Conservation (phyloP, 75 land plant genomes). For the Pinus albicaulis region DNA sequence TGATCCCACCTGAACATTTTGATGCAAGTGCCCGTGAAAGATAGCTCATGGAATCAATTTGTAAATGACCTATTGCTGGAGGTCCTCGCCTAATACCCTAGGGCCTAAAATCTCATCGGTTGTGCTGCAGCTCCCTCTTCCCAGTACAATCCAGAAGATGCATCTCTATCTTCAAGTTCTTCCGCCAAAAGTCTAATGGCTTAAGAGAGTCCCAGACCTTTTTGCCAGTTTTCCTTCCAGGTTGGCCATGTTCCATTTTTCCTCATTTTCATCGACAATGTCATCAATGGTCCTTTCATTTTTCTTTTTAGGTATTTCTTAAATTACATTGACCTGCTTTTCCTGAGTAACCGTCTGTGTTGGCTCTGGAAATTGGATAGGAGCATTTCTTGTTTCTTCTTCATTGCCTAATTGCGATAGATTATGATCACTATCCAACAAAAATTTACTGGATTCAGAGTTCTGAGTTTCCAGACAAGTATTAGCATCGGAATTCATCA, state of each 20-base stretch:
- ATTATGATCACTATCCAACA: neutral
- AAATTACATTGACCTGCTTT: neutral
- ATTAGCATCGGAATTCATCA: neutral
- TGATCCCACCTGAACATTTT: conserved; percentile 65
- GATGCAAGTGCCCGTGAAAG: conserved; percentile 65
- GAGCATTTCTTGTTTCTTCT: neutral
- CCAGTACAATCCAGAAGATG: conserved; percentile 77
- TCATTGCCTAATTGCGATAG: neutral
- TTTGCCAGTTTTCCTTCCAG: conserved; percentile 20
- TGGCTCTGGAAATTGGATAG: neutral
- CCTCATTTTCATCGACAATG: conserved; percentile 26
- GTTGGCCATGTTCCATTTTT: conserved; percentile 20
- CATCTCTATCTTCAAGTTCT: conserved; percentile 79
- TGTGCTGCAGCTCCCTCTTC: conserved; percentile 93
- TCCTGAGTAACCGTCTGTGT: neutral
- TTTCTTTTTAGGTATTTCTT: conserved; percentile 10
- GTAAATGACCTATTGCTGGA: conserved; percentile 85
- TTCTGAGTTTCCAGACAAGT: neutral
- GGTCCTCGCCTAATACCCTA: conserved; percentile 75
- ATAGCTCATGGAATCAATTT: conserved; percentile 49
- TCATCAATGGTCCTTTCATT: conserved; percentile 19
- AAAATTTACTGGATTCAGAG: neutral
- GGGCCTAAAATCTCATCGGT: no score
- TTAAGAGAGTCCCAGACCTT: conserved; percentile 24
- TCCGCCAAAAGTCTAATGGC: conserved; percentile 80